Evolutionary conservation across 2,329 filamentous ascomycete genomes (phyloP).

Genomic region (Hymenoscyphus infarciens): DNA sequence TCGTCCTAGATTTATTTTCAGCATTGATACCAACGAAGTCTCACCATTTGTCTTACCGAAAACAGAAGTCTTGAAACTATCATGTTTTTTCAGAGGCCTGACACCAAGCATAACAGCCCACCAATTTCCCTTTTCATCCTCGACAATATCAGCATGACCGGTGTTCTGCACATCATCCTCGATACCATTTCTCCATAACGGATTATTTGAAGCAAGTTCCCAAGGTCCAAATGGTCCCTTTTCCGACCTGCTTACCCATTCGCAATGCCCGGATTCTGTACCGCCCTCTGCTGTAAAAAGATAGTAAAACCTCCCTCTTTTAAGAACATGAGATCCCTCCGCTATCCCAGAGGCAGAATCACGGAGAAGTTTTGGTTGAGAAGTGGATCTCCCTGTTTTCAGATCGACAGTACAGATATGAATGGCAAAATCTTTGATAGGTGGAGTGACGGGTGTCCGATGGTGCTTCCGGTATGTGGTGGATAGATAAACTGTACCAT

Average conservation of each 20-base stretch:
- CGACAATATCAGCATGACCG: slow-evolving; percentile 43
- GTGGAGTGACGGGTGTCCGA: slow-evolving; percentile 35
- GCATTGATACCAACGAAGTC: slow-evolving; percentile 25
- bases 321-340: slow-evolving; percentile 57
- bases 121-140: slow-evolving; percentile 41
- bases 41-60: slow-evolving; percentile 10
- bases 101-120: slow-evolving; percentile 38
- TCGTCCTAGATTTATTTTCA: slow-evolving; percentile 12
- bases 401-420: slow-evolving; percentile 45
- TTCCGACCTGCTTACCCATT: slow-evolving; percentile 51
- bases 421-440: slow-evolving; percentile 50
- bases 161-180: slow-evolving; percentile 45
- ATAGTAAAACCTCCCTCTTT: slow-evolving; percentile 55
- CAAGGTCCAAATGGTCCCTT: slow-evolving; percentile 56
- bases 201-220: slow-evolving; percentile 53
- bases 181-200: slow-evolving; percentile 52
- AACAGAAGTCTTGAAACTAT: slow-evolving; percentile 13
- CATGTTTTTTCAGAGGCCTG: slow-evolving; percentile 10
- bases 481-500: slow-evolving; percentile 49
- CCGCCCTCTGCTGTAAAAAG: slow-evolving; percentile 58
- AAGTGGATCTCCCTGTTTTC: slow-evolving; percentile 52
- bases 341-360: slow-evolving; percentile 58
- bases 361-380: slow-evolving; percentile 49
- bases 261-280: slow-evolving; percentile 58
- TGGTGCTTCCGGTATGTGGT: slow-evolving; percentile 42